Evolutionary conservation across 768 basidiomycete species (phyloP).

Genomic region (Leccinellum albellum): DNA sequence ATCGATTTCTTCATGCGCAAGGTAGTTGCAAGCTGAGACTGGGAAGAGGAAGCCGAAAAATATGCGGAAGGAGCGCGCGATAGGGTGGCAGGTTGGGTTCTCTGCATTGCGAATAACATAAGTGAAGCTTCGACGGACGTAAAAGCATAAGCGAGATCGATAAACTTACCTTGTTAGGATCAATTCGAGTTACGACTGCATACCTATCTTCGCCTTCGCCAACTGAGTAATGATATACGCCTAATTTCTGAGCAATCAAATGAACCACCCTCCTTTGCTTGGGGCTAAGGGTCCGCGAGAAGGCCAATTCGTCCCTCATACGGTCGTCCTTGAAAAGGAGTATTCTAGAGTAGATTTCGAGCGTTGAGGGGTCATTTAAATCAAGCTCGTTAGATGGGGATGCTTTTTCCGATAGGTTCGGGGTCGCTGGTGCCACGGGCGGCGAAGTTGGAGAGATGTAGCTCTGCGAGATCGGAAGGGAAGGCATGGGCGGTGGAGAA

Average conservation of each 20-base stretch:
- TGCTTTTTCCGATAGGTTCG: slow-evolving; percentile 62
- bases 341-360: slow-evolving; percentile 97
- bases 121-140: slow-evolving; percentile 8
- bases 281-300: slow-evolving; percentile 80
- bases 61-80: slow-evolving; percentile 82
- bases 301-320: slow-evolving; percentile 96
- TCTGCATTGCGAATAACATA: slow-evolving; percentile 22
- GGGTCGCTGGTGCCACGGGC: slow-evolving; percentile 54
- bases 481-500: slow-evolving; percentile 53
- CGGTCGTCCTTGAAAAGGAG: slow-evolving; percentile 96
- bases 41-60: slow-evolving; percentile 50
- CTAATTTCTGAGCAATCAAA: slow-evolving; percentile 93
- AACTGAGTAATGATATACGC: slow-evolving; percentile 90
- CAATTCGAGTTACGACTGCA: slow-evolving; percentile 90
- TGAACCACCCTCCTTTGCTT: slow-evolving; percentile 92
- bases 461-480: slow-evolving; percentile 38
- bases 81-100: slow-evolving; percentile 56
- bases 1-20: slow-evolving; percentile 96
- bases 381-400: slow-evolving; percentile 73
- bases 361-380: slow-evolving; percentile 89
- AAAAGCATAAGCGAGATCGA: slow-evolving; percentile 16
- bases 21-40: slow-evolving; percentile 42
- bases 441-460: slow-evolving; percentile 47
- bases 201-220: slow-evolving; percentile 92
- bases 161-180: slow-evolving; percentile 69